Evolutionary conservation across 257 asterid species (phyloP).

Genomic region (Haberlea rhodopensis): DNA sequence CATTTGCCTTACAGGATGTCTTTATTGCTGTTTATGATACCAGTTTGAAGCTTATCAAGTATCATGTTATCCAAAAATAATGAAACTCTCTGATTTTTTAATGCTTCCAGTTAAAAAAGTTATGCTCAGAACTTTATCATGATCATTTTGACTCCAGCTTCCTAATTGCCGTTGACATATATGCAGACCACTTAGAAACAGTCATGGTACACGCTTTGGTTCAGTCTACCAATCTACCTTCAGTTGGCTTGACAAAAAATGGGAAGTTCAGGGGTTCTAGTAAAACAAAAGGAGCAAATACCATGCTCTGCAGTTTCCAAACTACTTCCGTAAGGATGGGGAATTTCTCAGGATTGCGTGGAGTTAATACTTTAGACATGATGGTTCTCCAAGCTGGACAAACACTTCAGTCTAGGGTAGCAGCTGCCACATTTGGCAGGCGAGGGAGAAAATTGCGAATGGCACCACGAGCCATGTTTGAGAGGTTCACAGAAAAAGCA

Average conservation of each 20-base stretch:
- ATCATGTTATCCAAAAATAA: too few species aligned
- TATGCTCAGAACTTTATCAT: not conserved
- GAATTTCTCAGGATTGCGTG: slow-evolving; percentile 64
- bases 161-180: too few species aligned
- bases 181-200: slow-evolving; percentile 40
- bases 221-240: slow-evolving; percentile 60
- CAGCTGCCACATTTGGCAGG: slow-evolving; percentile 41
- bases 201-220: slow-evolving; percentile 72
- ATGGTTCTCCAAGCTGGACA: slow-evolving; percentile 40
- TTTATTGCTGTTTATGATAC: too few species aligned
- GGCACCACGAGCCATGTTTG: slow-evolving; percentile 86
- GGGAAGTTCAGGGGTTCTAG: slow-evolving; percentile 50
- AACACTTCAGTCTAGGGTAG: slow-evolving; percentile 69
- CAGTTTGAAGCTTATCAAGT: too few species aligned
- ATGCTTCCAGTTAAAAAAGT: not conserved
- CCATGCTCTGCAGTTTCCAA: slow-evolving; percentile 50
- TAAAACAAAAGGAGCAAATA: slow-evolving; percentile 39
- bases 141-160: not conserved
- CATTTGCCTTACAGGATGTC: too few species aligned
- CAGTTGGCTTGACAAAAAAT: slow-evolving; percentile 44
- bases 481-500: slow-evolving; percentile 95
- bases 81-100: not conserved
- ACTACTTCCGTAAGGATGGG: slow-evolving; percentile 41
- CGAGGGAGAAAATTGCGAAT: slow-evolving; percentile 45
- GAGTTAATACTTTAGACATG: slow-evolving; percentile 62